Evolutionary conservation across 2,329 filamentous ascomycete genomes (phyloP), one percentile per base, ranked within the genome.

Genomic region (Esteya vermicola): DNA sequence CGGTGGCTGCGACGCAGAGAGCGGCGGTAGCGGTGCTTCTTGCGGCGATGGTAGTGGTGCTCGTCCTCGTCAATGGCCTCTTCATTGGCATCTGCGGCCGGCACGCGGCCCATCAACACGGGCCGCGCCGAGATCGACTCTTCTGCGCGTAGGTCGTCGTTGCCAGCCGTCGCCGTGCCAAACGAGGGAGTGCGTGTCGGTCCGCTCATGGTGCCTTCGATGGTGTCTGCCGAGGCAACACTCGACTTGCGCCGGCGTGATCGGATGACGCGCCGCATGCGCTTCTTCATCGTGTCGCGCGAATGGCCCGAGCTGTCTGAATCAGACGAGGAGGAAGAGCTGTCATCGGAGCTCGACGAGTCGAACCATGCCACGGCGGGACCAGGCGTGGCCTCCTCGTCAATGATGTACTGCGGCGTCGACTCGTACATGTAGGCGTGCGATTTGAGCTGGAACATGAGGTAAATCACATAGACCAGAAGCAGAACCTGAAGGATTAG

Each of bases 371-470:
- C 81, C 16, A 82, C 81, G 12, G 88, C 71, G 1, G 91, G 79
- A 47, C 88, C 88, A 19, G 88, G 88, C 34, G 85, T 81, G 0
- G 85, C 79, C 56, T 94, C 88, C 51, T 91, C 85, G 50, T 95
- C 88, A 47, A 95, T 91, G 44, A 93, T 81, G 50, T 88, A 80
- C 60, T 94, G 86, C 9, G 88, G 88, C 6, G 84, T 94, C 48
- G 85, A 91, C 58, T 86, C 82, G 51, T 94, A 93, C 65, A 94
- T 78, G 61, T 93, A 93, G 9, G 84, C 73, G 55, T 94, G 86
- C 2, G 85, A 91, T 60, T 93, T 93, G 45, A 94, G 73, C 62
- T 93, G 86, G 60, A 94, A 94, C 18, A 93, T 54, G 26, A 94
- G 72, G 54, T 93, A 94, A 16, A 93, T 63, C 34, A 78, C 61